Evolutionary conservation across 495 filamentous ascomycete species (phyloP).

Genomic region (Aspergillus kassunensis): DNA sequence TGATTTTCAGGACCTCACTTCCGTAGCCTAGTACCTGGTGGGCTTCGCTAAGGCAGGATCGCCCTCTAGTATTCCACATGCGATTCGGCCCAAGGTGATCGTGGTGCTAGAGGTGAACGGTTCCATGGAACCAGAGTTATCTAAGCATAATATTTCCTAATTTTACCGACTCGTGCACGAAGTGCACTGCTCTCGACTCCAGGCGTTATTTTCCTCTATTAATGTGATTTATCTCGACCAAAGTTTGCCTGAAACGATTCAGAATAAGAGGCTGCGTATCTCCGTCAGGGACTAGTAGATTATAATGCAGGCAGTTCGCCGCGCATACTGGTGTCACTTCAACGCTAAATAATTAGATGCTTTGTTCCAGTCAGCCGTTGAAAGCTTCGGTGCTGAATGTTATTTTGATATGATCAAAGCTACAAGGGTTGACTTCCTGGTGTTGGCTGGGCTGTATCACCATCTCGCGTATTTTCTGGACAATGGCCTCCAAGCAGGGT

Average conservation of each 20-base stretch:
- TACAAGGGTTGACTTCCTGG: conserved; percentile 9
- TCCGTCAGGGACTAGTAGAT: neutral
- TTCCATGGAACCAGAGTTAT: neutral
- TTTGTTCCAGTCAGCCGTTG: conserved; percentile 14
- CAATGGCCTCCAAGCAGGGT: conserved; percentile 4
- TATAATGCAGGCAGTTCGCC: neutral
- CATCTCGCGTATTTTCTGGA: conserved; percentile 17
- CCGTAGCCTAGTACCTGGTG: conserved; percentile 11
- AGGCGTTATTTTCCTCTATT: neutral
- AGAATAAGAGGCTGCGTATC: neutral
- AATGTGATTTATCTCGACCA: neutral
- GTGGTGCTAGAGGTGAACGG: neutral
- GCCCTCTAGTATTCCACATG: neutral
- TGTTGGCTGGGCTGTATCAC: neutral
- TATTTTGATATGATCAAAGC: conserved; percentile 19
- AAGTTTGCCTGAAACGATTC: neutral
- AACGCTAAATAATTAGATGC: conserved; percentile 9
- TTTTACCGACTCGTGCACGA: conserved; percentile 6
- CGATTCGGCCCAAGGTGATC: conserved; percentile 14
- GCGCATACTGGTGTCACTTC: neutral
- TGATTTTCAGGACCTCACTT: conserved; percentile 5
- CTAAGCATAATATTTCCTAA: neutral
- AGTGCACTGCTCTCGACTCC: neutral
- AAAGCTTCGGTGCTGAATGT: neutral
- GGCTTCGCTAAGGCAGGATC: conserved; percentile 1